Percentiles rank a stretch among this genome's conserved stretches.
These are phyloP conservation scores for Hyparrhenia diplandra DNA, from an alignment of 176 grass and related monocot genomes.

Conservation along the genomic window DNA sequence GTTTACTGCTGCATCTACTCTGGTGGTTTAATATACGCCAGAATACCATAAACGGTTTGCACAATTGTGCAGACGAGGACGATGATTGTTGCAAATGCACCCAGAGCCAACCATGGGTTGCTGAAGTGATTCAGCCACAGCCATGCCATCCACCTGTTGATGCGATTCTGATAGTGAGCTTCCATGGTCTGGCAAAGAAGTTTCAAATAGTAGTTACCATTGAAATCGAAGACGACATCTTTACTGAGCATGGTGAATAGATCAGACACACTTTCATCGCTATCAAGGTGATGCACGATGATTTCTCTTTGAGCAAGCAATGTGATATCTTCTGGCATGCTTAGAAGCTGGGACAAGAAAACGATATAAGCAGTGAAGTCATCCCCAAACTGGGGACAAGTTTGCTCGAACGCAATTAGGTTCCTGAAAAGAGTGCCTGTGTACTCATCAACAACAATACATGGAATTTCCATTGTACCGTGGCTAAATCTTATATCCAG, in stretches of 20 bases:
- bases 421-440: neutral
- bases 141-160: neutral
- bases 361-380: neutral
- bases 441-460: fast-evolving
- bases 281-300: neutral
- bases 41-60: neutral
- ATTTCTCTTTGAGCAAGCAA: neutral
- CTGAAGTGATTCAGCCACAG: neutral
- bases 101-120: neutral
- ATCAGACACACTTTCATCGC: neutral
- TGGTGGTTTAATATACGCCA: neutral
- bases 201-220: neutral
- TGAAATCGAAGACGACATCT: neutral
- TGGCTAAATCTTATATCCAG: too few species aligned
- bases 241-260: neutral
- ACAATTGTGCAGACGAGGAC: neutral
- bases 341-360: neutral
- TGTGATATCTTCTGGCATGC: neutral
- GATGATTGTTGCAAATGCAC: fast-evolving
- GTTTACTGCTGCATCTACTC: too few species aligned
- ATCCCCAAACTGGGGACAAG: neutral
- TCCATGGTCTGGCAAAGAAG: neutral
- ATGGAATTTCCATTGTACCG: neutral
- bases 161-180: fast-evolving
- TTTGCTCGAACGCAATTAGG: conserved; percentile 1